phyloP scores from a whole-genome alignment of 2,329 filamentous ascomycete genomes.

The Cladophialophora psammophila region DNA sequence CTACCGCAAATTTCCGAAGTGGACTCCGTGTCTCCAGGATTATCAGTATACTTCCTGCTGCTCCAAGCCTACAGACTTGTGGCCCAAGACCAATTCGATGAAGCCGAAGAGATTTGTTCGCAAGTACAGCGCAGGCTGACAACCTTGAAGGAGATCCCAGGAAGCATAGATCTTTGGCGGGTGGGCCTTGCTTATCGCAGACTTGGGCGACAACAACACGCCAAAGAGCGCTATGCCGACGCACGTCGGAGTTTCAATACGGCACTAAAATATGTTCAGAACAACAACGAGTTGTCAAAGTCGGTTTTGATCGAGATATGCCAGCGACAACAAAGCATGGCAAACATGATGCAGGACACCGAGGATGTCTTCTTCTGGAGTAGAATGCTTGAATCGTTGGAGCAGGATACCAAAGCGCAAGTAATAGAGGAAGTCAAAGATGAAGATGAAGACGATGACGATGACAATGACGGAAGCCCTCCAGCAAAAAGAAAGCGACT shows the following conservation, averaged over 20 bases:
- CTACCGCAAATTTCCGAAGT: conserved; percentile 28
- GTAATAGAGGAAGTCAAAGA: conserved; percentile 2
- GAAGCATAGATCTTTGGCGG: conserved; percentile 31
- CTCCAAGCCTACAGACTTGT: conserved; percentile 34
- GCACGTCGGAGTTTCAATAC: conserved; percentile 36
- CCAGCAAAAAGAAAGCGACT: conserved; percentile 2
- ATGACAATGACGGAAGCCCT: not conserved
- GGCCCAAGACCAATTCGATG: conserved; percentile 17
- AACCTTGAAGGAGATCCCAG: conserved; percentile 16
- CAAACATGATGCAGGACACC: conserved; percentile 28
- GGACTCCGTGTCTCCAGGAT: conserved; percentile 24
- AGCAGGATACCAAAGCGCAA: conserved; percentile 28
- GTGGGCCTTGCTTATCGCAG: conserved; percentile 35
- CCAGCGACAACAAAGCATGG: conserved; percentile 33
- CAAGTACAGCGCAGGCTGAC: conserved; percentile 26
- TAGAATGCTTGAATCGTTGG: conserved; percentile 21
- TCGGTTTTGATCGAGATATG: conserved; percentile 33
- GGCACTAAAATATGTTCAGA: conserved; percentile 27
- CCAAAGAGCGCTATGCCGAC: conserved; percentile 24
- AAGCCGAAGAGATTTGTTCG: conserved; percentile 22
- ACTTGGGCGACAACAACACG: conserved; percentile 30
- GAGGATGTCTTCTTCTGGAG: conserved; percentile 30
- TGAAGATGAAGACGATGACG: conserved; percentile 5
- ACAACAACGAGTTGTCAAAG: conserved; percentile 19
- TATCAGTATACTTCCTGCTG: conserved; percentile 32